phyloP scores from a whole-genome alignment of 2,329 filamentous ascomycete genomes.

The Arthrobotrys sinensis region DNA sequence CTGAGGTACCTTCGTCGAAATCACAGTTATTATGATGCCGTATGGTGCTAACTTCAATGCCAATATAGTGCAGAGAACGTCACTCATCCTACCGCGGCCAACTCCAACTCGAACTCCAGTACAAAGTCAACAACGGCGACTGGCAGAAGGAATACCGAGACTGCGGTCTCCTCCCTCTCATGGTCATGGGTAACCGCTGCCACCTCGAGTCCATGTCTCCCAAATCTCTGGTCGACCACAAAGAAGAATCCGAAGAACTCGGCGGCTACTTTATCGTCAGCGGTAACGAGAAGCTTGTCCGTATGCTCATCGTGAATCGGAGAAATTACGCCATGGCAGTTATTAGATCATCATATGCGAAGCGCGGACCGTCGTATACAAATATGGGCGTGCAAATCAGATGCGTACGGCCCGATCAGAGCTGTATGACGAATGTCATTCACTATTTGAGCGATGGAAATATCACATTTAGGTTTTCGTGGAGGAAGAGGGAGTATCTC shows the following conservation, averaged over 20 bases:
- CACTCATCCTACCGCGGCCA: slow-evolving; percentile 92
- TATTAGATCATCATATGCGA: slow-evolving; percentile 88
- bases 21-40: neutral
- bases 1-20: slow-evolving; percentile 72
- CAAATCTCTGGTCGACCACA: slow-evolving; percentile 83
- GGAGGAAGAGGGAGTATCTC: slow-evolving; percentile 97
- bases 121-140: slow-evolving; percentile 87
- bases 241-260: slow-evolving; percentile 96
- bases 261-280: slow-evolving; percentile 98
- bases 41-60: neutral
- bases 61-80: slow-evolving; percentile 81
- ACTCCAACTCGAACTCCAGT: slow-evolving; percentile 86
- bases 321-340: slow-evolving; percentile 97
- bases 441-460: slow-evolving; percentile 97
- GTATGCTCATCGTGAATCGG: slow-evolving; percentile 89
- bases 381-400: slow-evolving; percentile 91
- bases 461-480: slow-evolving; percentile 96
- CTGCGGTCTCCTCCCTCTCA: slow-evolving; percentile 89
- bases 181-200: slow-evolving; percentile 87
- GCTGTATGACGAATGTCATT: slow-evolving; percentile 95
- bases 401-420: slow-evolving; percentile 95
- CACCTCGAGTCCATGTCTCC: slow-evolving; percentile 90
- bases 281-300: slow-evolving; percentile 95
- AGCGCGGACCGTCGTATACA: slow-evolving; percentile 88
- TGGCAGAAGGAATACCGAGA: slow-evolving; percentile 86